Conservation (phyloP, 768 basidiomycete genomes). For the Rhizopogon rudus region DNA sequence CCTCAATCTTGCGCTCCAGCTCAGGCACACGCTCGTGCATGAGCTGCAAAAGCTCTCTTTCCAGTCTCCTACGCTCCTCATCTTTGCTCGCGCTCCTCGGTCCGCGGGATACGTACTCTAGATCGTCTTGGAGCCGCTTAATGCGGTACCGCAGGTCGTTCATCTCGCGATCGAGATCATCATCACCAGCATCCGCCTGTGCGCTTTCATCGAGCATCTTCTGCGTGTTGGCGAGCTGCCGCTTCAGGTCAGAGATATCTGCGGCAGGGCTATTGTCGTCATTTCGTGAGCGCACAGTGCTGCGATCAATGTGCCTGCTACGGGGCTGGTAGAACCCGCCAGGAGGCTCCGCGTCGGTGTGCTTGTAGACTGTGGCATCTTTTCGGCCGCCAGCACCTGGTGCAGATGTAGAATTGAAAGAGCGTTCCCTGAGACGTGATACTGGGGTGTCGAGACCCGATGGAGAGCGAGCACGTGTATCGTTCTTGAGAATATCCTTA, state of each 20-base stretch:
- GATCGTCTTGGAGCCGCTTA: constrained; percentile 82
- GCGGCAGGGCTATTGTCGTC: constrained; percentile 58
- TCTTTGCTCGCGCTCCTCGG: constrained; percentile 70
- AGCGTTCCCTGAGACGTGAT: constrained; percentile 64
- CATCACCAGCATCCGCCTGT: constrained; percentile 77
- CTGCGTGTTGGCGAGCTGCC: constrained; percentile 73
- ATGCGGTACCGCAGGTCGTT: constrained; percentile 83
- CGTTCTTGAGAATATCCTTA: constrained; percentile 82
- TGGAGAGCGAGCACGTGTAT: constrained; percentile 70
- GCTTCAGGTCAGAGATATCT: constrained; percentile 85
- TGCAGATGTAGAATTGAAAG: constrained; percentile 55
- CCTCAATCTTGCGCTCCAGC: constrained; percentile 79
- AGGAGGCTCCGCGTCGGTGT: constrained; percentile 56
- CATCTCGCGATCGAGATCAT: constrained; percentile 87
- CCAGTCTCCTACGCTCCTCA: constrained; percentile 79
- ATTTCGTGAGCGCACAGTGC: constrained; percentile 66
- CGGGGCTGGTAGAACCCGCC: constrained; percentile 75
- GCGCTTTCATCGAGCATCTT: constrained; percentile 72
- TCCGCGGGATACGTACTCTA: constrained; percentile 81
- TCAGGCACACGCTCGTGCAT: constrained; percentile 92
- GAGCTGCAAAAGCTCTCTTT: constrained; percentile 79
- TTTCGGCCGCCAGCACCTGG: constrained; percentile 55
- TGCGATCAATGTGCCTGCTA: constrained; percentile 81
- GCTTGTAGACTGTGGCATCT: constrained; percentile 92
- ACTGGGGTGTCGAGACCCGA: constrained; percentile 45